Conservation (phyloP, 2,329 filamentous ascomycete genomes). For the Sporothrix brasiliensis region DNA sequence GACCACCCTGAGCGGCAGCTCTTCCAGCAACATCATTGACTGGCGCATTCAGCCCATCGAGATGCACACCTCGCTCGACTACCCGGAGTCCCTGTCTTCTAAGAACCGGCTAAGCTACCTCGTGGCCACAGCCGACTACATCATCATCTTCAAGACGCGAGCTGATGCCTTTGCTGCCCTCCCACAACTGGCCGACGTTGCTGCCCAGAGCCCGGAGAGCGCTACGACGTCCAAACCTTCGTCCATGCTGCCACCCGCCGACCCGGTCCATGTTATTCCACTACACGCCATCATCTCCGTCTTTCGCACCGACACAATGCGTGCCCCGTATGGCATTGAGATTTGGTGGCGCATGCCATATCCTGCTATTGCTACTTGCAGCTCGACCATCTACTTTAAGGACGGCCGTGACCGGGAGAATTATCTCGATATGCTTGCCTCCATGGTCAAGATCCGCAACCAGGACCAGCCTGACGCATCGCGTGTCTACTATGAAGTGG, state of each 20-base stretch:
- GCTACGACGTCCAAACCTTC: conserved; percentile 31
- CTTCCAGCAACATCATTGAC: conserved; percentile 41
- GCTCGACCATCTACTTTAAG: conserved; percentile 54
- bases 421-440: conserved; percentile 51
- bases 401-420: conserved; percentile 54
- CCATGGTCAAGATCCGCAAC: conserved; percentile 44
- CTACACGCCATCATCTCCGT: conserved; percentile 56
- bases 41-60: conserved; percentile 43
- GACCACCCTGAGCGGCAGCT: conserved; percentile 40
- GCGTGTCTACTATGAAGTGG: conserved; percentile 52
- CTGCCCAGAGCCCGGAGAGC: conserved; percentile 36
- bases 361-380: conserved; percentile 51
- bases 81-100: conserved; percentile 43
- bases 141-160: conserved; percentile 55
- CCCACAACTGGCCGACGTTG: conserved; percentile 43
- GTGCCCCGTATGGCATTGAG: conserved; percentile 56
- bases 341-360: conserved; percentile 58
- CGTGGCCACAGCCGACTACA: conserved; percentile 54
- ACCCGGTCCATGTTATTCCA: conserved; percentile 51
- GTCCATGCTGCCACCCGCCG: conserved; percentile 37
- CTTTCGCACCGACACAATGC: conserved; percentile 55
- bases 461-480: conserved; percentile 43
- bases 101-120: conserved; percentile 56
- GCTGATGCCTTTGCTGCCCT: conserved; percentile 54
- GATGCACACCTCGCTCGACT: conserved; percentile 52